phyloP scores from a whole-genome alignment of 768 basidiomycete genomes.

The Tulasnella sp. region DNA sequence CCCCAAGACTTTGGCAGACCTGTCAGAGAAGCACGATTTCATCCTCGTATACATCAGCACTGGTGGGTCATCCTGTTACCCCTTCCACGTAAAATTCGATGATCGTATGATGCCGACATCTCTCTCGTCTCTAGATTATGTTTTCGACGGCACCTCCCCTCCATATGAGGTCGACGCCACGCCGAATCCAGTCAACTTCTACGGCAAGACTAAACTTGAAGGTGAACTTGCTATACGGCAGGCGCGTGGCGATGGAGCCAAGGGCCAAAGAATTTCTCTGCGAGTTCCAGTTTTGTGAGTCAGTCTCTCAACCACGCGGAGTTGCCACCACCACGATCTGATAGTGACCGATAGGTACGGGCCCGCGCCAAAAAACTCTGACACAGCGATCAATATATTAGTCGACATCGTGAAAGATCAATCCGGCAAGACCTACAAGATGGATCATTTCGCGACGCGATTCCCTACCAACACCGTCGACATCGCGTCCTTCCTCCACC shows the following conservation, averaged over 20 bases:
- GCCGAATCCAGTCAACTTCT: constrained; percentile 79
- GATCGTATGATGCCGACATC: background rate
- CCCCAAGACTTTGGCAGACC: constrained; percentile 55
- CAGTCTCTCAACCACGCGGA: background rate
- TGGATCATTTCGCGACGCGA: constrained; percentile 91
- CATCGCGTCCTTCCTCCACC: constrained; percentile 73
- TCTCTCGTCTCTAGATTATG: constrained; percentile 55
- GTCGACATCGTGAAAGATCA: constrained; percentile 79
- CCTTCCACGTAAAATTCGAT: background rate
- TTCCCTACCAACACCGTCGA: constrained; percentile 88
- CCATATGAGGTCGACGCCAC: constrained; percentile 67
- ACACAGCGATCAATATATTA: constrained; percentile 82
- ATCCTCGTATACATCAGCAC: constrained; percentile 88
- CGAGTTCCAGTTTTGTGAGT: constrained; percentile 82
- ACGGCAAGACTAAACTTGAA: constrained; percentile 76
- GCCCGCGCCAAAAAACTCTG: constrained; percentile 68
- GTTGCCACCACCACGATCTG: background rate
- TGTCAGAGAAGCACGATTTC: constrained; percentile 49
- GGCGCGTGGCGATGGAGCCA: constrained; percentile 27
- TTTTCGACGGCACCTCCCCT: constrained; percentile 88
- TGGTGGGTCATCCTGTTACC: constrained; percentile 32
- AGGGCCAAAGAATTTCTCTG: constrained; percentile 52
- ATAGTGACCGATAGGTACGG: constrained; percentile 54
- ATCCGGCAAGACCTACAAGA: constrained; percentile 78
- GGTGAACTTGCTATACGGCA: constrained; percentile 69